Evolutionary conservation across 1,284 basidiomycete genomes (phyloP).

Genomic region (Binderoboletus segoi): DNA sequence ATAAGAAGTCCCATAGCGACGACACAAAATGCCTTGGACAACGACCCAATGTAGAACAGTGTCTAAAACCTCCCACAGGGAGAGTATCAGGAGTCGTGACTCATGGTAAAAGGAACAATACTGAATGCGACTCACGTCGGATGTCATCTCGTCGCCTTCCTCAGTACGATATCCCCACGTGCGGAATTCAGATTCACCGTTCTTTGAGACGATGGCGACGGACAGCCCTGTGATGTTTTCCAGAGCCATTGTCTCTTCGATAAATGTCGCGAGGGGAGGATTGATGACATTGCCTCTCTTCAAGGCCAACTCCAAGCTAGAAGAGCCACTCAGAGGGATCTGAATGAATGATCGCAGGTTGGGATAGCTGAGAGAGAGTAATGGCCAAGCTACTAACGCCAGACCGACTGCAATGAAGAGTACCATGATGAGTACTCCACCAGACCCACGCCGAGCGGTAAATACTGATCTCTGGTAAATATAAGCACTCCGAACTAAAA

Average conservation of each 20-base stretch:
- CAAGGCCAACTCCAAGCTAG: not conserved
- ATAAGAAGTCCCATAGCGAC: conserved; percentile 43
- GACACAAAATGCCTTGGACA: conserved; percentile 45
- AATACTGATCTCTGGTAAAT: too few relatives aligned
- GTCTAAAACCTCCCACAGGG: conserved; percentile 31
- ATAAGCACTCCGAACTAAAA: too few relatives aligned
- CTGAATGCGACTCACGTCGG: conserved; percentile 24
- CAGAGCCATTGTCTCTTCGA: conserved; percentile 17
- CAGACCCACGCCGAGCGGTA: not conserved
- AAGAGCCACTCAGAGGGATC: not conserved
- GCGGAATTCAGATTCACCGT: conserved; percentile 23
- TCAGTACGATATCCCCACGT: conserved; percentile 28
- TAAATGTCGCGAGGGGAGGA: conserved; percentile 18
- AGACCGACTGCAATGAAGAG: not conserved
- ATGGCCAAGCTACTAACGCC: not conserved
- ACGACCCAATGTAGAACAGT: conserved; percentile 39
- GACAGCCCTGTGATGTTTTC: conserved; percentile 30
- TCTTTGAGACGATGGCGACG: conserved; percentile 19
- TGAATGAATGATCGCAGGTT: not conserved
- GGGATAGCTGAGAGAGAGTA: not conserved
- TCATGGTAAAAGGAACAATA: too few relatives aligned
- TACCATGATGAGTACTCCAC: not conserved
- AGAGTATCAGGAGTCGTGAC: too few relatives aligned
- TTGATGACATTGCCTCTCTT: conserved; percentile 13
- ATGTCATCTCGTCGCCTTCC: conserved; percentile 21